These are phyloP conservation scores for Bacidia gigantensis DNA, from an alignment of 495 filamentous ascomycete genomes.

Conservation along the genomic window DNA sequence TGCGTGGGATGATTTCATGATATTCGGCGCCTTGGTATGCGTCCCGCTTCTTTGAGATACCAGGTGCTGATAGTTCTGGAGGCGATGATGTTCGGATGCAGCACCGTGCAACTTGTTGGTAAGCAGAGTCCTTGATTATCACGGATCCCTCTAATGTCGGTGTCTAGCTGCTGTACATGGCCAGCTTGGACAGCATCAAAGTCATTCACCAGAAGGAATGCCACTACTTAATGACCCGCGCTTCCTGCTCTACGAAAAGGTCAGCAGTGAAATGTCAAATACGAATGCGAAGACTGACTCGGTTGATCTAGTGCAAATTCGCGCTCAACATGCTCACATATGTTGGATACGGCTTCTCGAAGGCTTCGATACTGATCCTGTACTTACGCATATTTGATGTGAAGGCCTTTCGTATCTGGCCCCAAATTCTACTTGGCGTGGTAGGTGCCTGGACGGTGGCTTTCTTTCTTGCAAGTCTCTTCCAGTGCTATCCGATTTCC, in stretches of 20 bases:
- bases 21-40: constrained; percentile 10
- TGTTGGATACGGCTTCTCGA: constrained; percentile 24
- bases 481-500: constrained; percentile 25
- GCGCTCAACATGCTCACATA: constrained; percentile 23
- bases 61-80: not conserved
- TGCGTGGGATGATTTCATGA: constrained; percentile 8
- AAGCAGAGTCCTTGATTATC: not conserved
- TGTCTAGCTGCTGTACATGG: constrained; percentile 14
- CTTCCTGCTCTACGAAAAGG: constrained; percentile 20
- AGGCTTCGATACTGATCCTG: constrained; percentile 28
- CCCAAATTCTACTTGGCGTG: constrained; percentile 18
- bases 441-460: constrained; percentile 22
- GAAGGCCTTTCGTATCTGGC: constrained; percentile 10
- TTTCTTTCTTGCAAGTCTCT: constrained; percentile 25
- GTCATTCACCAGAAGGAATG: constrained; percentile 10
- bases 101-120: constrained; percentile 1
- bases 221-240: constrained; percentile 19
- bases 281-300: not conserved
- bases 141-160: not conserved
- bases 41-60: not conserved
- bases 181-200: constrained; percentile 21
- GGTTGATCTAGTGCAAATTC: constrained; percentile 9
- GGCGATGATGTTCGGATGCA: constrained; percentile 5
- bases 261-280: constrained; percentile 2
- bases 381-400: constrained; percentile 24